Evolutionary conservation across 1,284 basidiomycete genomes (phyloP), one percentile per base, ranked within the genome.

Genomic region (Rhodotorula sp.): DNA sequence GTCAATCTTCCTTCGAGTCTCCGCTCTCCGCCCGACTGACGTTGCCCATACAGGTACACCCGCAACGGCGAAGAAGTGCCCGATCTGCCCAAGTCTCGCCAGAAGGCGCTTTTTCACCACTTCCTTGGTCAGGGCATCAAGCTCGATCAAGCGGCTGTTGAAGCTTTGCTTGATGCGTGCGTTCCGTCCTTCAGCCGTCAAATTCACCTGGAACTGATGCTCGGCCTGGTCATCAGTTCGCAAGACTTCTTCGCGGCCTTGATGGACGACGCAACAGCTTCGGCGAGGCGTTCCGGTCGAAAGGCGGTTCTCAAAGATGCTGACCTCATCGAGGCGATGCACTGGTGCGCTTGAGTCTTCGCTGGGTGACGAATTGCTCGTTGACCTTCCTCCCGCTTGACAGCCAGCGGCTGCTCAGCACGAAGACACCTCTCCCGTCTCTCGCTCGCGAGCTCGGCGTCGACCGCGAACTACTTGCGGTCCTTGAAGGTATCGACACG

Each of bases 61-160:
- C 53, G 60, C 55, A 49, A n/a, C 15, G 66, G 66, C 30, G 48
- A 54, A 1, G 39, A 56, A 27, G 61, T 67, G n/a, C 39, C 44
- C 24, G 66, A 67, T 32, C 55, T 67, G 1, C 66, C 66, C 5
- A 29, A 19, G 7, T 22, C 47, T 9, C 36, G 48, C 30, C 55
- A 59, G 29, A 67, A 67, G 39, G 47, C 61, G 20, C 60, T 63
- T 10, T 59, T 67, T n/a, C 60, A 62, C 49, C 66, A 67, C 46
- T 62, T 58, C 51, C 44, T 63, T 27, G 61, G 66, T 8, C 55
- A 49, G 24, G 49, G 46, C 32, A 44, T 67, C 51, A 63, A 48
- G 55, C 24, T 67, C 24, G 66, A 63, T 22, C 32, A 53, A 15
- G 30, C 11, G 7, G 56, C 39, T 2, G 55, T 67, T 11, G 66